A percentile compares a stretch with the other conserved stretches of the same genome.
Conservation (phyloP, 1,284 basidiomycete genomes). For the Mycosarcoma maydis region DNA sequence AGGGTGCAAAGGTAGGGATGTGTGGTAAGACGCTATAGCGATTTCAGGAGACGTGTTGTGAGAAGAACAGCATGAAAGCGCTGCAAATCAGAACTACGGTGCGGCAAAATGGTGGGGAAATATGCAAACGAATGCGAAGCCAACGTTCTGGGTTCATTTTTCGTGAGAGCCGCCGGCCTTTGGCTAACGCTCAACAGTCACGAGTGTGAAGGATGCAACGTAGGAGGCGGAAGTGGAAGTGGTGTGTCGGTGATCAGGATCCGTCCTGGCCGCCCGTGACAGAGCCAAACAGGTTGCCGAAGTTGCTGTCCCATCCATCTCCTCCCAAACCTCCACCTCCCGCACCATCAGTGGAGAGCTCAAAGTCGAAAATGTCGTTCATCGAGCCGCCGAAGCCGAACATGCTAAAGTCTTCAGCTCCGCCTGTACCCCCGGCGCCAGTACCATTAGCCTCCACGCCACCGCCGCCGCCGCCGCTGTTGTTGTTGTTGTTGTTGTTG, state of each 20-base stretch:
- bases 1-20: neutral
- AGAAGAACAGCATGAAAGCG: too few relatives aligned
- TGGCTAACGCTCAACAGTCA: too few relatives aligned
- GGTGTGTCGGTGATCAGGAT: conserved; percentile 12
- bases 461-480: too few relatives aligned
- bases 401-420: conserved; percentile 59
- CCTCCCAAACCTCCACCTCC: conserved; percentile 31
- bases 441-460: conserved; percentile 9
- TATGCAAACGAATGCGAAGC: too few relatives aligned
- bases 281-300: conserved; percentile 48
- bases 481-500: conserved; percentile 3
- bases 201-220: too few relatives aligned
- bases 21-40: conserved; percentile 2
- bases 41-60: too few relatives aligned
- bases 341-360: conserved; percentile 47
- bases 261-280: conserved; percentile 36
- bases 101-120: too few relatives aligned
- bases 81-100: too few relatives aligned
- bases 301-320: conserved; percentile 52
- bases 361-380: conserved; percentile 64
- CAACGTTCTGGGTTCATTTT: too few relatives aligned
- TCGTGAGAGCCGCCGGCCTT: too few relatives aligned
- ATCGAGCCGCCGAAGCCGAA: conserved; percentile 57
- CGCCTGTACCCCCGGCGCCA: conserved; percentile 9
- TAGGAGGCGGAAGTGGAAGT: too few relatives aligned